Evolutionary conservation across 305 asterid genomes (phyloP).

Genomic region (Fraxinus velutina): DNA sequence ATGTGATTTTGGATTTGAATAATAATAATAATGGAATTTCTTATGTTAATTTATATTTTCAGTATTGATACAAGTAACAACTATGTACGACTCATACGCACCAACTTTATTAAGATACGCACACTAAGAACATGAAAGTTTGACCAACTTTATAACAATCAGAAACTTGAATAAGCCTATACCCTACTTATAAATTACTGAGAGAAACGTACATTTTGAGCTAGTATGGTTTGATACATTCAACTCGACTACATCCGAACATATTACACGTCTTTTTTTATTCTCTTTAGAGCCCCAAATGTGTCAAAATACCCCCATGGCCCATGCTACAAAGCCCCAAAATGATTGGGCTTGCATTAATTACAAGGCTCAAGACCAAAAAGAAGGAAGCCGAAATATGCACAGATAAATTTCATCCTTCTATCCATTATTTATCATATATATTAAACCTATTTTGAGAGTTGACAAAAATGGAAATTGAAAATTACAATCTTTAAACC

Average conservation of each 20-base stretch:
- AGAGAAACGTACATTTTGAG: neutral
- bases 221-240: neutral
- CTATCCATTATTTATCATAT: conserved; percentile 7
- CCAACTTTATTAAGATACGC: neutral
- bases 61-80: neutral
- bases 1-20: conserved; percentile 17
- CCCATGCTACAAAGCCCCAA: neutral
- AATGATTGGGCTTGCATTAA: neutral
- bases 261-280: too few relatives aligned
- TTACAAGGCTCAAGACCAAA: neutral
- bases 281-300: neutral
- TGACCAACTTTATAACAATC: neutral
- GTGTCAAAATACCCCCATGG: neutral
- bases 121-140: neutral
- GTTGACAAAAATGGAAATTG: conserved; percentile 22
- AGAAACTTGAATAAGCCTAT: neutral
- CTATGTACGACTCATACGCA: neutral
- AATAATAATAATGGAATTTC: conserved; percentile 14
- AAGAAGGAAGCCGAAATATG: neutral
- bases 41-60: neutral
- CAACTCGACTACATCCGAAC: neutral
- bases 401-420: neutral
- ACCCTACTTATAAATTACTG: neutral
- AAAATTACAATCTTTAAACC: conserved; percentile 20
- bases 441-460: conserved; percentile 32